Percentiles rank a stretch among this genome's conserved stretches.
Conservation (phyloP, 2,329 filamentous ascomycete species). For the Lecanoromycetidae sp. region DNA sequence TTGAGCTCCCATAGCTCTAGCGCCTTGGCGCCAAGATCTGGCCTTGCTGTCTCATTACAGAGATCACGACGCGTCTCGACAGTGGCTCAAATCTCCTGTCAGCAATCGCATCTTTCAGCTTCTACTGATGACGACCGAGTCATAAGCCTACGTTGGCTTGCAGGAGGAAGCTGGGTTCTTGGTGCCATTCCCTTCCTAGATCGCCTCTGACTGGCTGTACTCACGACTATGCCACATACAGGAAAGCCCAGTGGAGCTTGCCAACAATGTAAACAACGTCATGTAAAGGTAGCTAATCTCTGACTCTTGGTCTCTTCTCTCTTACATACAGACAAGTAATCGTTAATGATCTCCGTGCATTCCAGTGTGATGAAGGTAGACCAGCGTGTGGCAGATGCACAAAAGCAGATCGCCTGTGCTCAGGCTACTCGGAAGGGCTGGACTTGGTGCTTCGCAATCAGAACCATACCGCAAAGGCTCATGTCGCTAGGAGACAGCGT, state of each 20-base stretch:
- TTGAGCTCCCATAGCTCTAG: too few species aligned
- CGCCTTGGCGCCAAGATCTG: too few species aligned
- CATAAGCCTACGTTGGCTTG: background rate
- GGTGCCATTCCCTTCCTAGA: background rate
- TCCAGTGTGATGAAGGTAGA: constrained; percentile 16
- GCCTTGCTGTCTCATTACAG: too few species aligned
- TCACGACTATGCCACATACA: constrained; percentile 12
- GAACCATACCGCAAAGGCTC: constrained; percentile 11
- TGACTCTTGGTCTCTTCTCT: background rate
- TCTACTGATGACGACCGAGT: too few species aligned
- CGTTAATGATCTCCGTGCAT: background rate
- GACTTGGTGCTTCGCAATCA: constrained; percentile 15
- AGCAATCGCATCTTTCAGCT: too few species aligned
- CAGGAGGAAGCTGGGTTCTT: background rate
- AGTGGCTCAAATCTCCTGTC: too few species aligned
- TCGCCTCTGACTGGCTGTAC: too few species aligned
- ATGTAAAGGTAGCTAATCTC: constrained; percentile 8
- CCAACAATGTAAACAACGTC: constrained; percentile 12
- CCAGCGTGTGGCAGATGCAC: constrained; percentile 14
- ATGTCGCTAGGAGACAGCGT: constrained; percentile 5
- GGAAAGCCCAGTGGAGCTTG: constrained; percentile 16
- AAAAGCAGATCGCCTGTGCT: constrained; percentile 7
- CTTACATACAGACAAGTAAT: background rate
- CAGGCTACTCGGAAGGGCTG: constrained; percentile 15
- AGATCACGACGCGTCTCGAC: too few species aligned